Evolutionary conservation across 129 eudicot genomes (phyloP).

Genomic region (Mikania micrantha): DNA sequence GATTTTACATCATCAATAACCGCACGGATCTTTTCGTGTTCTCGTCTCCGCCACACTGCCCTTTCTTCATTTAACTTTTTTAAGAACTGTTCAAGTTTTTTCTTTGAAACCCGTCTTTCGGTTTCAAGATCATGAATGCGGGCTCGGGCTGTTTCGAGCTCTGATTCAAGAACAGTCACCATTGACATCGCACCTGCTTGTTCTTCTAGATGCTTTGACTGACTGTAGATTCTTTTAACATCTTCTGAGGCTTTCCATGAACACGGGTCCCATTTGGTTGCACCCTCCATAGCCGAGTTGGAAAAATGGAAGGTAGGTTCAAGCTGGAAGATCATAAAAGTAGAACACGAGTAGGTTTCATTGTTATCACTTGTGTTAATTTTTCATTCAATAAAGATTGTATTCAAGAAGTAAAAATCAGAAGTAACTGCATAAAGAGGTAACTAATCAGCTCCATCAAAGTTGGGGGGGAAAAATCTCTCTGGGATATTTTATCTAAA

Average conservation of each 20-base stretch:
- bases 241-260: conserved; percentile 49
- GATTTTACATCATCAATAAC: conserved; percentile 70
- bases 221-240: conserved; percentile 31
- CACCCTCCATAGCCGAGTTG: conserved; percentile 90
- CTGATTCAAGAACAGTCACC: conserved; percentile 53
- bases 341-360: conserved; percentile 1
- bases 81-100: conserved; percentile 80
- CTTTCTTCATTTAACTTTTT: conserved; percentile 80
- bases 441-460: background rate
- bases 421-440: background rate
- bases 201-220: conserved; percentile 37
- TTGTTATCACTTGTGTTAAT: background rate
- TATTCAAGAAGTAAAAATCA: conserved; percentile 3
- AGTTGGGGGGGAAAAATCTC: no score
- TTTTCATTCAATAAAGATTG: conserved; percentile 2
- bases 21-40: conserved; percentile 86
- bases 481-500: background rate
- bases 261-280: conserved; percentile 91
- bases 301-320: conserved; percentile 55
- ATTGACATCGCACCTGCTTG: conserved; percentile 34
- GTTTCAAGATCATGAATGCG: conserved; percentile 74
- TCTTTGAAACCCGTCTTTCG: conserved; percentile 72
- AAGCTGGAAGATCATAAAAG: conserved; percentile 33
- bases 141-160: conserved; percentile 66
- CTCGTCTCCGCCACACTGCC: conserved; percentile 81